Base-by-base conservation (phyloP, 441 rosid species). In the Populus hybrid region DNA sequence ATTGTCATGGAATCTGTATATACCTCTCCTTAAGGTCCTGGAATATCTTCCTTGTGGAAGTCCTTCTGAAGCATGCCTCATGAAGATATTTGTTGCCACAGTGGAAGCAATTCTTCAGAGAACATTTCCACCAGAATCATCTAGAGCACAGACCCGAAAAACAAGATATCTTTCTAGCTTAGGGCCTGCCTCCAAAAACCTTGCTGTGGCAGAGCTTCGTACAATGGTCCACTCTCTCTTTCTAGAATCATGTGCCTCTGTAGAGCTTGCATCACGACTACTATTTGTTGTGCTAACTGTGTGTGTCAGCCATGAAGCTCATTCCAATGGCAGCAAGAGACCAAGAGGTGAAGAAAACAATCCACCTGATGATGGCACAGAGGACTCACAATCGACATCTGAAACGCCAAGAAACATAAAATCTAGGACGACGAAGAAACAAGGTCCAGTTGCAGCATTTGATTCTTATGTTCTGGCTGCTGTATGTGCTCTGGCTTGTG, bases 31-130 rank as follows among this genome's bases (percentile, higher is more conserved):
- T 69, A 96, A 94, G 86, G 99, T 96, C 76, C 91, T 96, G 26
- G 99, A 96, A 86, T 96, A 96, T 87, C 99, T 96, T 83, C 99
- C 98, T 64, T 89, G 97, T 30, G 99, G 99, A 73, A 92, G 99
- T 83, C 98, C 99, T 73, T 96, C 99, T 9, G 99, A 96, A 87
- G 99, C 99, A 72, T 96, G 99, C 81, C 91, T 96, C 80, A 90
- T 96, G 96, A 96, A 92, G 86, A 92, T 96, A 82, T 96, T 96
- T 82, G 98, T 94, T 76, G 97, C 99, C 30, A 96, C 99, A 12
- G 98, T 96, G 66, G 98, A 96, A 85, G 92, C 98, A 42, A 91
- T 92, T 75, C 92, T 96, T 69, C 90, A 84, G 81, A 91, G 99
- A 87, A 91, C 99, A 40, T 94, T 94, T 83, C 98, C 98, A 5